Evolutionary conservation across 495 filamentous ascomycete species (phyloP), one percentile per base, ranked within the genome.

Genomic region (Lasiosphaeris hirsuta): DNA sequence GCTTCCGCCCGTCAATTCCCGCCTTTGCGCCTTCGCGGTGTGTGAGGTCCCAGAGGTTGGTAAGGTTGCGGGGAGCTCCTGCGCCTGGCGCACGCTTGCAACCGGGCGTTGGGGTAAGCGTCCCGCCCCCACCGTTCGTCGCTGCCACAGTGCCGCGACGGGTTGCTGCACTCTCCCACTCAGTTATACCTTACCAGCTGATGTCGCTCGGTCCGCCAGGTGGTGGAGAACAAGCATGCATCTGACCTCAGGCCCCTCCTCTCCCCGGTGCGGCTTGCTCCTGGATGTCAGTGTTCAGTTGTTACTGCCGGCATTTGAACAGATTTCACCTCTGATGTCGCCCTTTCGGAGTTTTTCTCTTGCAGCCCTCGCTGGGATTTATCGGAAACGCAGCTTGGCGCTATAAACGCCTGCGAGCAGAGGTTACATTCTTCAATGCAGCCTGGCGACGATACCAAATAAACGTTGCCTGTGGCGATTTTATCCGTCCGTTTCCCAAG

Each of bases 341-440:
- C 13, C 43, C 18, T 46, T 46, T 17, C 43, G 18, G 43, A 30
- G 23, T 5, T 30, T 30, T 30, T 30, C 23, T 30, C 23, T 30
- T 30, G 23, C 23, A 30, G 23, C 23, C 23, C 23, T 30, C 43
- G 43, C 43, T 23, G 14, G 15, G 43, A 15, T 51, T 40, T 18
- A 40, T 51, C 49, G 35, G 49, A 37, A 40, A 34, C 35, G 13
- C 49, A n/a, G 49, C 49, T 51, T 51, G 49, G 49, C 49, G 19
- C 30, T 19, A 37, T 23, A 51, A 7, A 19, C 49, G 35, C 7
- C 36, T 36, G 34, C 34, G 49, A 36, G 30, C 49, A 36, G 15
- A 13, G 35, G 35, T 51, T 51, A 15, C 15, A 37, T 51, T 37
- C 19, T 17, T 33, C 53, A 55, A 46, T 55, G 53, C 42, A 36